Evolutionary conservation across 2,329 filamentous ascomycete species (phyloP), one percentile per base, ranked within the genome.

Genomic region (Ophiocordyceps robertsii): DNA sequence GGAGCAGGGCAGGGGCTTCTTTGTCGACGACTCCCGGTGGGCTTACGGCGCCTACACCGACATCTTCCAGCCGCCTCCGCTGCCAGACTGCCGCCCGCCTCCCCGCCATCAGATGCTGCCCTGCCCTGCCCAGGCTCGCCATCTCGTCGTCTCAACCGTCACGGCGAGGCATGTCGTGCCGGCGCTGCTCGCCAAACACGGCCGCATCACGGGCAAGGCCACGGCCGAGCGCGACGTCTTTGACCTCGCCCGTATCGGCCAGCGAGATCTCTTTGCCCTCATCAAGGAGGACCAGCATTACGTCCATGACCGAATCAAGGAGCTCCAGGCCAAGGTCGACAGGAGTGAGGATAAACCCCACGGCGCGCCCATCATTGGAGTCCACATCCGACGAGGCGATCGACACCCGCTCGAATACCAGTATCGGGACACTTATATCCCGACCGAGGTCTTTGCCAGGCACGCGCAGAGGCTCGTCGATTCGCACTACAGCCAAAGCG

Each of bases 21-120:
- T 94, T 63, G 69, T 94, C 47, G 85, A 93, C 52, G 87, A 94
- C 60, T 77, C 82, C 7, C 72, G 81, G 49, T 94, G 88, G 81
- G 80, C 82, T 1, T 92, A 92, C 52, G 87, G 87, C 10, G 69
- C 72, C 41, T 94, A 85, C 55, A 72, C 71, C 1, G 71, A 76
- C 40, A 86, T 84, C 52, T 93, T 94, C 60, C 65, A 74, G 38
- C 63, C 75, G 3, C 81, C 82, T 1, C 80, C 84, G 0, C 51
- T 69, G 2, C 78, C 81, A 2, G 60, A 66, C 21, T 93, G 87
- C 57, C 70, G 73, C 8, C 77, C 82, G 16, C 85, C 87, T 12
- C 80, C 82, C n/a, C 67, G 73, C 24, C 76, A 84, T 43, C 77
- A 88, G 51, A 84, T 87, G 58, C 65, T 92, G 0, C 86, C 88